Evolutionary conservation across 164 flowering plant species (phyloP).

Genomic region (Santalum album): DNA sequence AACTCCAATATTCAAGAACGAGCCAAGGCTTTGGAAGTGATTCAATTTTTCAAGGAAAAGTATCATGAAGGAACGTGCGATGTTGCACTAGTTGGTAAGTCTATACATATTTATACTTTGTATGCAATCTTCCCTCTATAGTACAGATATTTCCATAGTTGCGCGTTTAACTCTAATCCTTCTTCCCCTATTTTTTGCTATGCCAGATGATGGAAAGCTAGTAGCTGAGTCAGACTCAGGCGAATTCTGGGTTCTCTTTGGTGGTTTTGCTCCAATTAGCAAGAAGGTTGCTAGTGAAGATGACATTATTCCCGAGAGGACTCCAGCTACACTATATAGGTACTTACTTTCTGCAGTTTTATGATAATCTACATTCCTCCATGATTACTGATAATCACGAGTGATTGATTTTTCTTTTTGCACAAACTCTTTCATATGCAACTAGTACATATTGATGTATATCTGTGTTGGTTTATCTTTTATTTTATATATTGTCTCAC

Average conservation of each 20-base stretch:
- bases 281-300: conserved; percentile 80
- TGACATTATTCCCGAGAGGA: conserved; percentile 69
- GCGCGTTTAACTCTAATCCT: background rate
- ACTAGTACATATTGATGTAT: no score
- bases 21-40: conserved; percentile 96
- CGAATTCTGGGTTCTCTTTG: conserved; percentile 95
- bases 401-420: no score
- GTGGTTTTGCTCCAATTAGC: conserved; percentile 99
- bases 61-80: conserved; percentile 90
- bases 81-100: conserved; percentile 92
- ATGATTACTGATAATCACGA: no score
- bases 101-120: conserved; percentile 4
- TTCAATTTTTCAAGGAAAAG: conserved; percentile 85
- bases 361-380: no score
- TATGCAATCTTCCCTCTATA: background rate
- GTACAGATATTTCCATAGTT: background rate
- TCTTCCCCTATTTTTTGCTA: background rate
- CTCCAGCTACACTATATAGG: conserved; percentile 82
- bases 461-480: no score
- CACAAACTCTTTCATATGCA: no score
- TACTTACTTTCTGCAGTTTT: no score
- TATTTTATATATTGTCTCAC: no score
- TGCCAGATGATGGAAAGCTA: conserved; percentile 92
- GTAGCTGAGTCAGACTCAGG: conserved; percentile 94
- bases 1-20: conserved; percentile 97